A percentile compares a stretch with the other conserved stretches of the same genome.
Evolutionary conservation across 495 filamentous ascomycete genomes (phyloP).

Genomic region (Trypethelium eluteriae): DNA sequence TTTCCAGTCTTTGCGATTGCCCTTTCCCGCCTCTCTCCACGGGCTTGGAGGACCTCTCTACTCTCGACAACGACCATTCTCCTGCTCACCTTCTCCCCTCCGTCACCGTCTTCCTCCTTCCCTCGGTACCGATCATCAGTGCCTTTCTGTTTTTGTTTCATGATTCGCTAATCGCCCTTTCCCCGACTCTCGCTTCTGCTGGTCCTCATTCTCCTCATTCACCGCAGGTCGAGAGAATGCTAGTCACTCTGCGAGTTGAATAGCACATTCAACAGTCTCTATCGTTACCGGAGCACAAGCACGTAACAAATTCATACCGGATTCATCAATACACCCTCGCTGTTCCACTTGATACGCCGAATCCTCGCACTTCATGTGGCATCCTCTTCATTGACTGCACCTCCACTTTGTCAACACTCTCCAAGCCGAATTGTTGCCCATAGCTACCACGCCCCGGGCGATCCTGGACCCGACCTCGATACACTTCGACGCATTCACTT

Average conservation of each 20-base stretch:
- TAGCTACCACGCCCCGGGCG: not conserved
- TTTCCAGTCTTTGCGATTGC: not conserved
- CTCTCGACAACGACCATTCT: not conserved
- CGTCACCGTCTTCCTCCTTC: not conserved
- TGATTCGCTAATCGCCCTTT: not conserved
- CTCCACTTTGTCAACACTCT: not conserved
- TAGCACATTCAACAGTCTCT: not conserved
- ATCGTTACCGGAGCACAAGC: constrained; percentile 2
- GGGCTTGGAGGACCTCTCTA: not conserved
- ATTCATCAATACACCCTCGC: not conserved
- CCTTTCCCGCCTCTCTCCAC: not conserved
- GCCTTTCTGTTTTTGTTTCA: not conserved
- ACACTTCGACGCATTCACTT: constrained; percentile 8
- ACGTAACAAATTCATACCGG: not conserved
- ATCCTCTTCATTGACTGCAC: not conserved
- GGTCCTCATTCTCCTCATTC: not conserved
- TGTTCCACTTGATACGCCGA: no score
- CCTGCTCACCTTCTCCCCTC: not conserved
- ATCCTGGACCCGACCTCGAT: not conserved
- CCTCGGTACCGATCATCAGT: not conserved
- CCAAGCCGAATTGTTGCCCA: not conserved
- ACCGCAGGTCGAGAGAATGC: not conserved
- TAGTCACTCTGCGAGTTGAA: constrained; percentile 2
- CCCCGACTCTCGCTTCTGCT: not conserved
- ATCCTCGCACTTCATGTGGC: not conserved